A percentile compares a stretch with the other conserved stretches of the same genome.
These are phyloP conservation scores for Vitis rupestris DNA, from an alignment of 164 flowering plant genomes.

Conservation along the genomic window DNA sequence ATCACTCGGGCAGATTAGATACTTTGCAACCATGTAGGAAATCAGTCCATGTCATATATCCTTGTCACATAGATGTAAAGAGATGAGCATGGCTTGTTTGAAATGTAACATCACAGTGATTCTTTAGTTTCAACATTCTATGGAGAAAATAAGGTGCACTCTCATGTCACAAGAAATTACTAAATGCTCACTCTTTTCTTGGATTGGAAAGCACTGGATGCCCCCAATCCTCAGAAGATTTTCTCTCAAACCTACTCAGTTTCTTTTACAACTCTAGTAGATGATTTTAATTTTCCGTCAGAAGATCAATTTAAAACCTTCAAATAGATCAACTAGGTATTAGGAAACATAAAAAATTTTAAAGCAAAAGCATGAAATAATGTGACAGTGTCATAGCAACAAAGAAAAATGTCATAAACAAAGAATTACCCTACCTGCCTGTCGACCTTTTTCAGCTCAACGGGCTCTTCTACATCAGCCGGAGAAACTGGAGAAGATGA, in stretches of 20 bases:
- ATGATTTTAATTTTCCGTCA: too few species aligned
- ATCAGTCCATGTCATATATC: too few species aligned
- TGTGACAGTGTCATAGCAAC: too few species aligned
- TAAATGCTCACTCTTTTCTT: background rate
- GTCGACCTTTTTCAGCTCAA: slow-evolving; percentile 57
- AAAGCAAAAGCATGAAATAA: too few species aligned
- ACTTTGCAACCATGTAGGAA: too few species aligned
- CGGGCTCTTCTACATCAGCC: slow-evolving; percentile 20
- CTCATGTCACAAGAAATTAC: background rate
- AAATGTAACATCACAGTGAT: background rate
- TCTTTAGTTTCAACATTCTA: background rate
- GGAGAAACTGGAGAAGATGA: slow-evolving; percentile 24
- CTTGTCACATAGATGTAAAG: background rate
- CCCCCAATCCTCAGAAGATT: background rate
- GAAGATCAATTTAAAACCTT: too few species aligned
- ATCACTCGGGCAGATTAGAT: too few species aligned
- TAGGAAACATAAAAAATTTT: too few species aligned
- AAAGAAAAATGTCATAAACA: too few species aligned
- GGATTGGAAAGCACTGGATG: background rate
- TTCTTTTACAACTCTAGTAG: too few species aligned
- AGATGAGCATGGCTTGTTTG: background rate
- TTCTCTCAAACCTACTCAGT: background rate
- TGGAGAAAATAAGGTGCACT: background rate
- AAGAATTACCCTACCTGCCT: slow-evolving; percentile 57
- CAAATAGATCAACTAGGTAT: too few species aligned